Evolutionary conservation across 2,329 filamentous ascomycete species (phyloP).

Genomic region (Pyricularia grisea): DNA sequence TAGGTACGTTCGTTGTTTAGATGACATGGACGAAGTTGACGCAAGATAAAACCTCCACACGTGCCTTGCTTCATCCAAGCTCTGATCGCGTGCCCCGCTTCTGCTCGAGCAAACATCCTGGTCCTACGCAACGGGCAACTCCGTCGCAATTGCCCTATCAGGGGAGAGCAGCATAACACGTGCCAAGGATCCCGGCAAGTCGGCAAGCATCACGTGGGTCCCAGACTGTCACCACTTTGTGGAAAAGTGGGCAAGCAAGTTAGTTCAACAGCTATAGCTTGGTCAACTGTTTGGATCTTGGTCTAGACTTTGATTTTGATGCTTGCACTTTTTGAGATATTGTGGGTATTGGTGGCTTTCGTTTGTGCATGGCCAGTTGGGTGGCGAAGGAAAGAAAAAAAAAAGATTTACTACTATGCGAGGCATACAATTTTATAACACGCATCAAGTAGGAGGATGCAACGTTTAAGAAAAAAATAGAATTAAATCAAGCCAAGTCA

Average conservation of each 20-base stretch:
- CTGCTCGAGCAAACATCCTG: not conserved
- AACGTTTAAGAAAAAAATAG: too few species aligned
- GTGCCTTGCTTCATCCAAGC: not conserved
- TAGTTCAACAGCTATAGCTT: not conserved
- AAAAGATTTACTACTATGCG: too few species aligned
- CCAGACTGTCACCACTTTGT: not conserved
- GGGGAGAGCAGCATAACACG: not conserved
- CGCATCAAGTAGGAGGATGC: too few species aligned
- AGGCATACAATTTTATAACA: too few species aligned
- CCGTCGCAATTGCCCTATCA: slow-evolving; percentile 9
- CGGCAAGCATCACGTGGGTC: not conserved
- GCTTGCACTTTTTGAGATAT: too few species aligned
- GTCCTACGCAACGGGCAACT: not conserved
- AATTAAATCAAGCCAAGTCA: too few species aligned
- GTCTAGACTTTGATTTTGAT: too few species aligned
- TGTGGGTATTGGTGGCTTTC: too few species aligned
- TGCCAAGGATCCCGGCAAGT: not conserved
- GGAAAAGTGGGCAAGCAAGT: not conserved
- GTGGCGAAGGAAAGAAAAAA: too few species aligned
- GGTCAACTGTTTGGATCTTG: not conserved
- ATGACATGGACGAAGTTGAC: not conserved
- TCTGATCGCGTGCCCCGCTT: not conserved
- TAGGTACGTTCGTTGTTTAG: not conserved
- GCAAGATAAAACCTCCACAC: not conserved
- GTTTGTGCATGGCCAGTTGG: too few species aligned